Evolutionary conservation across 2,329 filamentous ascomycete genomes (phyloP), one percentile per base, ranked within the genome.

Genomic region (Pseudogymnoascus sp.): DNA sequence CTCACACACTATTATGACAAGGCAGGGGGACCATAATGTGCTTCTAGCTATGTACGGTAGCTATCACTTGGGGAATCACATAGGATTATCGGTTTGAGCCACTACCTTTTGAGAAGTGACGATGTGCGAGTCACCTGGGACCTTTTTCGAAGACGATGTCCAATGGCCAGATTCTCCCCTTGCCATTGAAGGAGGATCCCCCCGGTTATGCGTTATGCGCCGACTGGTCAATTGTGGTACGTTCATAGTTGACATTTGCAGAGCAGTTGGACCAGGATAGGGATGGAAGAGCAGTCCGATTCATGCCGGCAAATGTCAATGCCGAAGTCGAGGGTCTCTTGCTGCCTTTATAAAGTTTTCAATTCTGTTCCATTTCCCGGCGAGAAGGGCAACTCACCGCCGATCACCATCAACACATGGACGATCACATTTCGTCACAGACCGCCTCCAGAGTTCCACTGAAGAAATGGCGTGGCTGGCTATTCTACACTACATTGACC

Each of bases 391-490:
- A 57, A 57, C 28, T 31, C 23, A 33, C n/a, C 50, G 50, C 10
- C 50, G 50, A 57, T 57, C 50, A 53, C 15, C 17, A 15, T 57
- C 28, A 3, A 26, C 50, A 33, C n/a, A 57, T 35, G 26, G 50
- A 33, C 13, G 50, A 57, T 57, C 50, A 19, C n/a, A 21, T 57
- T 9, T 26, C 44, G 15, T 50, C 23, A 19, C 50, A 57, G 50
- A 57, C 50, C 50, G 50, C 28, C 23, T 35, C 28, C 10, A 13
- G 9, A 57, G 8, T 13, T 15, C 50, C 50, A 35, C 50, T 57
- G 50, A 57, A 57, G n/a, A 57, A 57, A 28, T 57, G 50, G 50
- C 28, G 50, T 57, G 50, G 50, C 50, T 57, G 50, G 50, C 28
- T 28, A 57, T 57, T 13, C 50, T 33, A 5, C 50, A 19, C 50